Evolutionary conservation across 2,329 filamentous ascomycete genomes (phyloP).

Genomic region (Sporothrix schenckii): DNA sequence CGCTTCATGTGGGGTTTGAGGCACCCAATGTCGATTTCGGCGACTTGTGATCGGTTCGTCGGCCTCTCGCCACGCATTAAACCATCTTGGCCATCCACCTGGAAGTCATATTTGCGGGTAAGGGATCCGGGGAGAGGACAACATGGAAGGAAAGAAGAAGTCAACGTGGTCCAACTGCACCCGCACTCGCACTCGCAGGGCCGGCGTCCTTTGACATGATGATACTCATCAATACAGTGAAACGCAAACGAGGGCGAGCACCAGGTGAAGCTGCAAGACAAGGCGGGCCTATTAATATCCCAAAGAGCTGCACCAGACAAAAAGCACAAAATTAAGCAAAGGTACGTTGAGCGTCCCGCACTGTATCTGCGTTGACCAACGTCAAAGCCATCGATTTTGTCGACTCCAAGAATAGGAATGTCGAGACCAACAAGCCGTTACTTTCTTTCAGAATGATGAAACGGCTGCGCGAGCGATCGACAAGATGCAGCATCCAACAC

Average conservation of each 20-base stretch:
- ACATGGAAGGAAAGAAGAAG: background rate
- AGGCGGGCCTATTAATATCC: background rate
- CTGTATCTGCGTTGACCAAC: background rate
- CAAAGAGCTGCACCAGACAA: background rate
- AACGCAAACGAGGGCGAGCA: background rate
- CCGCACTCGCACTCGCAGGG: background rate
- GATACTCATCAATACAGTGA: background rate
- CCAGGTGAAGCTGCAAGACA: background rate
- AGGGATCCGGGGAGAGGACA: background rate
- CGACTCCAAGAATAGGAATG: background rate
- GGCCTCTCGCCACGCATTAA: background rate
- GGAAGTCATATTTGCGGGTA: slow-evolving; percentile 5
- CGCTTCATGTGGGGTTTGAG: background rate
- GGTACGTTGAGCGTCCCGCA: no score
- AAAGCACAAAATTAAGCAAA: background rate
- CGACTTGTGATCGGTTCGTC: background rate
- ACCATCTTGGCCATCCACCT: slow-evolving; percentile 17
- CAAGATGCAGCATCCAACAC: slow-evolving; percentile 4
- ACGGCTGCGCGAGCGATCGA: slow-evolving; percentile 14
- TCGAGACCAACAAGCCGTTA: no score
- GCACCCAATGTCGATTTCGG: background rate
- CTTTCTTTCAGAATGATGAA: slow-evolving; percentile 6
- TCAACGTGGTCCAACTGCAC: background rate
- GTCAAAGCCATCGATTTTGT: background rate
- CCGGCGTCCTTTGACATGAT: background rate